These are phyloP conservation scores for Aspergillus conjunctus DNA, from an alignment of 495 filamentous ascomycete genomes.

Conservation along the genomic window DNA sequence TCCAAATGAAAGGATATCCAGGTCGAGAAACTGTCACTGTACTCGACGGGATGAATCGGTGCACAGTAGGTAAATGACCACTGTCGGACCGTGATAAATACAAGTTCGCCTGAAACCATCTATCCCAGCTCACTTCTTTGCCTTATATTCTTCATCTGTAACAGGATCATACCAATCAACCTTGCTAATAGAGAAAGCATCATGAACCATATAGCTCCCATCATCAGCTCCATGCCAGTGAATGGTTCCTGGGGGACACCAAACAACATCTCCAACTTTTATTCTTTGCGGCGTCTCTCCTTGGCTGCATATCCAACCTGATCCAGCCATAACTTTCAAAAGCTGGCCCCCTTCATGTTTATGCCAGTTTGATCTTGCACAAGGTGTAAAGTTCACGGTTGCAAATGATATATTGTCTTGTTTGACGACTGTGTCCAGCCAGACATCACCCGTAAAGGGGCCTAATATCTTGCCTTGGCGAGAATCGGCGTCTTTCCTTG, in stretches of 20 bases:
- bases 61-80: too few species aligned
- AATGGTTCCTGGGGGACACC: conserved; percentile 15
- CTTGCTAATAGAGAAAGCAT: conserved; percentile 1
- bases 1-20: too few species aligned
- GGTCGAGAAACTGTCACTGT: too few species aligned
- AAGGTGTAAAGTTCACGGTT: conserved; percentile 20
- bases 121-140: neutral
- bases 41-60: too few species aligned
- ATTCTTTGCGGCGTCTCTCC: conserved; percentile 6
- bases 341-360: conserved; percentile 19
- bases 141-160: conserved; percentile 6
- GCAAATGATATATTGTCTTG: conserved; percentile 4
- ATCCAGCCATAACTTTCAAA: conserved; percentile 14
- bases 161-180: conserved; percentile 12
- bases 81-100: too few species aligned
- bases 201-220: conserved; percentile 15
- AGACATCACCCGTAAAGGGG: conserved; percentile 21
- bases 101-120: too few species aligned
- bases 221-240: conserved; percentile 26
- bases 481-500: too few species aligned
- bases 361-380: conserved; percentile 22
- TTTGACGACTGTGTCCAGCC: conserved; percentile 6
- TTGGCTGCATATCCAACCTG: conserved; percentile 21
- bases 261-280: conserved; percentile 14
- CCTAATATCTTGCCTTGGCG: too few species aligned